A percentile compares a stretch with the other conserved stretches of the same genome.
Conservation (phyloP, 2,329 filamentous ascomycete species). For the Mollisiaceae sp. region DNA sequence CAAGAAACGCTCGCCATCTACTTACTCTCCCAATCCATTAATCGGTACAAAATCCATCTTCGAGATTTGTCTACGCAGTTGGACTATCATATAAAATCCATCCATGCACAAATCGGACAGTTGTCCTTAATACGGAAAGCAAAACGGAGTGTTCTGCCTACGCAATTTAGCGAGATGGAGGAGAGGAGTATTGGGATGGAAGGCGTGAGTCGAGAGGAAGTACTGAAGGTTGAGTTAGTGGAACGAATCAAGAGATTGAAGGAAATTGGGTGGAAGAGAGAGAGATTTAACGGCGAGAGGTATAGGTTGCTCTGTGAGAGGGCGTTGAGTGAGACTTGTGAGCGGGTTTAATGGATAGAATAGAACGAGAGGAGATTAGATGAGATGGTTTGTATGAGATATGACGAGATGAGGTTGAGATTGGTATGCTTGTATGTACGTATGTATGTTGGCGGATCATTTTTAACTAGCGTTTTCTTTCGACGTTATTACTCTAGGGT, state of each 20-base stretch:
- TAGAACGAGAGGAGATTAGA: not conserved
- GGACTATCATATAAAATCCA: constrained; percentile 31
- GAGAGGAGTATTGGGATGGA: constrained; percentile 5
- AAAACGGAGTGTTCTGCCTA: constrained; percentile 31
- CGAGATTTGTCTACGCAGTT: constrained; percentile 30
- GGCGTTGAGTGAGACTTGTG: constrained; percentile 32
- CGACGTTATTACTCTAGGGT: not conserved
- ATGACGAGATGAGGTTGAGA: not conserved
- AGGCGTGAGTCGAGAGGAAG: constrained; percentile 22
- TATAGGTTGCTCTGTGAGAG: constrained; percentile 38
- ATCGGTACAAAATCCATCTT: constrained; percentile 32
- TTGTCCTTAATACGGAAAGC: constrained; percentile 27
- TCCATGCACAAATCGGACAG: constrained; percentile 30
- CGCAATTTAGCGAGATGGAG: constrained; percentile 6
- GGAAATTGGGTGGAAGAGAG: constrained; percentile 32
- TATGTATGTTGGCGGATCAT: not conserved
- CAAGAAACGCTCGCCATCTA: constrained; percentile 16
- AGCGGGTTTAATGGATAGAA: constrained; percentile 1
- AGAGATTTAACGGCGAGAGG: constrained; percentile 35
- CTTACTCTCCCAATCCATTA: constrained; percentile 21
- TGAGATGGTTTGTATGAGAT: not conserved
- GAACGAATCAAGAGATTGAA: constrained; percentile 31
- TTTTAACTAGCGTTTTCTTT: not conserved
- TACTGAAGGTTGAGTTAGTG: constrained; percentile 24
- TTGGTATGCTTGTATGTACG: not conserved